Base-by-base conservation (phyloP, 1,284 basidiomycete genomes). In the Hymenochaete sp. region DNA sequence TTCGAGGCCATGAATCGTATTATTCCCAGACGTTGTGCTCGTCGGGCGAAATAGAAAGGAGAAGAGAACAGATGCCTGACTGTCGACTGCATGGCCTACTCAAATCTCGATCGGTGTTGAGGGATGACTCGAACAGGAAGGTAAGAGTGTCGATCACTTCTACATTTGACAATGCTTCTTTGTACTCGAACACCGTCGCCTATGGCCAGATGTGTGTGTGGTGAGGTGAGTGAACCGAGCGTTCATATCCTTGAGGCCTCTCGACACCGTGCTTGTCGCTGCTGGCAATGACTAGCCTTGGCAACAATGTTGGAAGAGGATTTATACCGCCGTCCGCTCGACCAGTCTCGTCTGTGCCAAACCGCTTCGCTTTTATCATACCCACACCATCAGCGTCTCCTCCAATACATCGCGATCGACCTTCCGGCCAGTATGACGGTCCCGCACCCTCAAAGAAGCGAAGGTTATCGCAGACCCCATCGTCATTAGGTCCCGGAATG, bases 1-100 rank as follows among this genome's bases (percentile, higher is more conserved):
- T 71, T 67, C 44, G 77, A 72, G 39, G 79, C 73, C 82, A 85
- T 85, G 3, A 38, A 33, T 55, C 43, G 16, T 26, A 18, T 18
- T n/a, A 8, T 5, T 35, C 32, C 13, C 14, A 35, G 32, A 6
- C 13, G 14, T 8, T 6, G 21, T 35, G 32, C n/a, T n/a, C n/a
- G n/a, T n/a, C n/a, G n/a, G n/a, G n/a, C n/a, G n/a, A n/a, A n/a
- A n/a, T n/a, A n/a, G n/a, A n/a, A n/a, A n/a, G n/a, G n/a, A n/a
- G n/a, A n/a, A n/a, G n/a, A n/a, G n/a, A n/a, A n/a, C n/a, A n/a
- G n/a, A n/a, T n/a, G n/a, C n/a, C n/a, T n/a, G n/a, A n/a, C n/a
- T n/a, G n/a, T n/a, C n/a, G n/a, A n/a, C n/a, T n/a, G n/a, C n/a
- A n/a, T n/a, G n/a, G n/a, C n/a, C n/a, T n/a, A n/a, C n/a, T n/a